These are phyloP conservation scores for Ochetophila trinervis DNA, from an alignment of 306 rosid genomes.

Conservation along the genomic window DNA sequence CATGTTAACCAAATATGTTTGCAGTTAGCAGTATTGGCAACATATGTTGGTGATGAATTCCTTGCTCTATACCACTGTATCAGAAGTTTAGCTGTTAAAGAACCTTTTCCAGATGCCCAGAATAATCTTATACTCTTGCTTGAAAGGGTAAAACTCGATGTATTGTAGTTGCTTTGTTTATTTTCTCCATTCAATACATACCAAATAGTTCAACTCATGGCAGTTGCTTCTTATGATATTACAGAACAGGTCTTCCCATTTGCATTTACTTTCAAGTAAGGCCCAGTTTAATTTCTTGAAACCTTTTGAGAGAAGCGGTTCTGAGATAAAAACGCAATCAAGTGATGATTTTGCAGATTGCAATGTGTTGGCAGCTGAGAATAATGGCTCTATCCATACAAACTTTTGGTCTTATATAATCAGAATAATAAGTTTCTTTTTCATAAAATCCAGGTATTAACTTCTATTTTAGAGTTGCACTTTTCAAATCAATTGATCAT, in stretches of 20 bases:
- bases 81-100: conserved; percentile 84
- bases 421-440: conserved; percentile 68
- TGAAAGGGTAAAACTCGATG: conserved; percentile 60
- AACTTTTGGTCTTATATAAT: conserved; percentile 67
- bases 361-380: conserved; percentile 27
- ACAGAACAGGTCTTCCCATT: conserved; percentile 75
- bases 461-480: conserved; percentile 15
- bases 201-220: conserved; percentile 14
- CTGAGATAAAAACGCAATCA: conserved; percentile 21
- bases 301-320: conserved; percentile 35
- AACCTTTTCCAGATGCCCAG: conserved; percentile 94
- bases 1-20: conserved; percentile 19
- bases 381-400: conserved; percentile 26
- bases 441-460: conserved; percentile 73
- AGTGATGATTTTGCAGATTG: conserved; percentile 31
- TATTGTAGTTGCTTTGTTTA: conserved; percentile 2
- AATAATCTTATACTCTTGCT: conserved; percentile 72
- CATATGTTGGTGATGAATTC: conserved; percentile 80
- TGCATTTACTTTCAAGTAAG: conserved; percentile 35
- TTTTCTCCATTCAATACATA: background rate
- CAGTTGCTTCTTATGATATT: conserved; percentile 37
- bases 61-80: conserved; percentile 92
- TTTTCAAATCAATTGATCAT: background rate
- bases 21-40: conserved; percentile 96
- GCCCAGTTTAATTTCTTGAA: conserved; percentile 43